phyloP scores from a whole-genome alignment of 2,329 filamentous ascomycete species.

The Xylaria sp. region DNA sequence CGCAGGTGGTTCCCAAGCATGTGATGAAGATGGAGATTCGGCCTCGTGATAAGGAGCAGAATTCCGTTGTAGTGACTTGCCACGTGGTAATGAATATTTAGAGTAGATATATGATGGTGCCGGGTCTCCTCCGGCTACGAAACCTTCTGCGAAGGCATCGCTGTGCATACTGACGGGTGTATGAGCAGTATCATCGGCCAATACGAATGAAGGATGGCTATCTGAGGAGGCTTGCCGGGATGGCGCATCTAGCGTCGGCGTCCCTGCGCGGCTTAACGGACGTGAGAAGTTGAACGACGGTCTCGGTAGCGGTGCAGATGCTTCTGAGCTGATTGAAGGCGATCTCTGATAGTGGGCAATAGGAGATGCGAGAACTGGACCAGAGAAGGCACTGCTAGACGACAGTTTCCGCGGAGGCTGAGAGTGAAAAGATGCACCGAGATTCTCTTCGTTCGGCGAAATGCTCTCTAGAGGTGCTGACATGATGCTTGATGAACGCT shows the following conservation, averaged over 20 bases:
- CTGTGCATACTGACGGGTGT: constrained; percentile 76
- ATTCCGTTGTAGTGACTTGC: constrained; percentile 75
- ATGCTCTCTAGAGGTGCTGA: constrained; percentile 69
- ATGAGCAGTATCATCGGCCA: constrained; percentile 68
- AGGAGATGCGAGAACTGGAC: constrained; percentile 60
- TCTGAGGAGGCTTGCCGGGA: constrained; percentile 69
- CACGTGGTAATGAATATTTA: constrained; percentile 82
- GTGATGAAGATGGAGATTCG: constrained; percentile 59
- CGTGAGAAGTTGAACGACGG: constrained; percentile 94
- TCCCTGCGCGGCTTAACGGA: constrained; percentile 77
- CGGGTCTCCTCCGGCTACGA: constrained; percentile 52
- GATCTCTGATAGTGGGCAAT: constrained; percentile 72
- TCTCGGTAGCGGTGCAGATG: constrained; percentile 70
- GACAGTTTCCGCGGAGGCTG: constrained; percentile 79
- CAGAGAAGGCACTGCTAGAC: constrained; percentile 61
- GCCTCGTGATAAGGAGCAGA: constrained; percentile 64
- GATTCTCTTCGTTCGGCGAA: constrained; percentile 67
- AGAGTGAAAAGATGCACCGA: constrained; percentile 63
- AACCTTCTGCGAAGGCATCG: constrained; percentile 65
- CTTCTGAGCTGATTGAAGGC: constrained; percentile 83
- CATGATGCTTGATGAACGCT: constrained; percentile 64
- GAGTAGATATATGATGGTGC: constrained; percentile 84
- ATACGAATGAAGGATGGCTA: constrained; percentile 68
- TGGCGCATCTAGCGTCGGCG: constrained; percentile 62
- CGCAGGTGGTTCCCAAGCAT: constrained; percentile 67